These are phyloP conservation scores for Pleurostoma richardsiae DNA, from an alignment of 2,329 filamentous ascomycete genomes.

Conservation along the genomic window DNA sequence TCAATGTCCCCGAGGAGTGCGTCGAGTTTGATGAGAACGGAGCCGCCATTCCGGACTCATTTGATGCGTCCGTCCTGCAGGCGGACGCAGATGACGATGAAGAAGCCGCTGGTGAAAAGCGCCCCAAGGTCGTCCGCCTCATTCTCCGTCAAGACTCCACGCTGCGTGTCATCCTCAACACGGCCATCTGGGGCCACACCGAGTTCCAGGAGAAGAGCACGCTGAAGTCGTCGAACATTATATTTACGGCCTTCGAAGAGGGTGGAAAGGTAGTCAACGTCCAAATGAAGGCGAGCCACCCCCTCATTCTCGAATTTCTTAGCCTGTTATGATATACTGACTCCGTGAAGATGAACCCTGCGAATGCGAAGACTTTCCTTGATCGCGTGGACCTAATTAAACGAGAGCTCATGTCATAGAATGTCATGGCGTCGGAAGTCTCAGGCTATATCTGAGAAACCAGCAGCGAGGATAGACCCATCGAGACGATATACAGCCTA, in stretches of 20 bases:
- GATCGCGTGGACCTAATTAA: conserved; percentile 45
- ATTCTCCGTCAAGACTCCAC: conserved; percentile 91
- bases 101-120: conserved; percentile 13
- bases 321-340: background rate
- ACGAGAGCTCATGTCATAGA: conserved; percentile 32
- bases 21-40: conserved; percentile 50
- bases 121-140: conserved; percentile 58
- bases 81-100: conserved; percentile 25
- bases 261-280: conserved; percentile 52
- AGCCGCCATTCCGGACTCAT: conserved; percentile 43
- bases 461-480: conserved; percentile 12
- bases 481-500: background rate
- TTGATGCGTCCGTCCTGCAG: conserved; percentile 49
- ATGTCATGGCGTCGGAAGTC: no score
- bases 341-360: conserved; percentile 42
- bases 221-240: conserved; percentile 64
- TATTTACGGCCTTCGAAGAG: conserved; percentile 59
- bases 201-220: conserved; percentile 73
- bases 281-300: conserved; percentile 41
- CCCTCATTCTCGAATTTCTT: no score
- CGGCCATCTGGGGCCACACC: conserved; percentile 72
- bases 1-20: conserved; percentile 65
- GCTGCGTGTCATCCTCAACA: conserved; percentile 81
- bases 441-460: no score
- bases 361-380: conserved; percentile 47